Conservation (phyloP, 441 rosid species). For the Aleurites moluccanus region DNA sequence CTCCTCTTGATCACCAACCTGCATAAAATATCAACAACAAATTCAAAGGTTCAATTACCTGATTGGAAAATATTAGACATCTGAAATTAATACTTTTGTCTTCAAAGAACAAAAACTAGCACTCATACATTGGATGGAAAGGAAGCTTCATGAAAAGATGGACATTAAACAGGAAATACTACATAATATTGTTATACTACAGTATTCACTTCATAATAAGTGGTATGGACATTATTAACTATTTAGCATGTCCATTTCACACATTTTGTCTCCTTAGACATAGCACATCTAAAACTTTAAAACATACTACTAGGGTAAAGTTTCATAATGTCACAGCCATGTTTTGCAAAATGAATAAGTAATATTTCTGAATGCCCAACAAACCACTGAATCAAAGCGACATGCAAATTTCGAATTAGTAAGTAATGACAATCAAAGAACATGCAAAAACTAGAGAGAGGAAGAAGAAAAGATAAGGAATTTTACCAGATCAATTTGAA, state of each 20-base stretch:
- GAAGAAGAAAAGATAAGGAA: neutral
- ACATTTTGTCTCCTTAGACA: neutral
- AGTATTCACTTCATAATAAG: neutral
- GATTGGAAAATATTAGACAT: neutral
- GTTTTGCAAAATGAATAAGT: neutral
- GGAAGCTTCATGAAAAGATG: neutral
- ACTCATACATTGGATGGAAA: neutral
- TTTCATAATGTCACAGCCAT: neutral
- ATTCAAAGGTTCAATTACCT: slow-evolving; percentile 7
- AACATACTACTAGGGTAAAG: neutral
- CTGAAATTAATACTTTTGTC: neutral
- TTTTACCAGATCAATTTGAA: slow-evolving; percentile 86
- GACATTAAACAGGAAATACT: neutral
- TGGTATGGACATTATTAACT: neutral
- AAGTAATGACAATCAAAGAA: neutral
- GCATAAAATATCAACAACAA: slow-evolving; percentile 17
- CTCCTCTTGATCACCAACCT: slow-evolving; percentile 96
- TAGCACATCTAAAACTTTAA: neutral
- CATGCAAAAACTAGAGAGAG: neutral
- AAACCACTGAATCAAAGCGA: neutral
- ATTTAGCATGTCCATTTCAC: neutral
- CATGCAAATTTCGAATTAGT: neutral
- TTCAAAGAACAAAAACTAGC: slow-evolving; percentile 1
- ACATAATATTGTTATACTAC: neutral
- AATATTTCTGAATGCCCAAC: neutral